Percentiles rank a stretch among this genome's conserved stretches.
phyloP scores from a whole-genome alignment of 192 early-diverging fungal genomes.

The Powellomyces hirtus region DNA sequence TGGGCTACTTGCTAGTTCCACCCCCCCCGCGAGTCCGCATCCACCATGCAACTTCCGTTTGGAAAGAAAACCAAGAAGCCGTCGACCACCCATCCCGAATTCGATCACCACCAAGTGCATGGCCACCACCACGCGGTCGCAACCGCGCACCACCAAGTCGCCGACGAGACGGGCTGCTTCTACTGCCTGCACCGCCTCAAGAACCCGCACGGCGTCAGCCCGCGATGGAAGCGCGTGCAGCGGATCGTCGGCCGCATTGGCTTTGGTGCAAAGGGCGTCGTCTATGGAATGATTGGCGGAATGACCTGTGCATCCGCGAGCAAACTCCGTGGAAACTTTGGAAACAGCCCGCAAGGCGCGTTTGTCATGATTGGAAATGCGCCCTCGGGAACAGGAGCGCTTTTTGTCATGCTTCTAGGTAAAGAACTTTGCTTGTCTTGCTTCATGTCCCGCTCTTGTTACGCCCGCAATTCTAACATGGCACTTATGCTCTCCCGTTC shows the following conservation, averaged over 20 bases:
- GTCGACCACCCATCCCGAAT: too few relatives aligned
- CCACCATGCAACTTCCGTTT: too few relatives aligned
- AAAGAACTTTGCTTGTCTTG: neutral
- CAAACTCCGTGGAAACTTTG: conserved; percentile 24
- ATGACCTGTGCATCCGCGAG: conserved; percentile 39
- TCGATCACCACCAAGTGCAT: neutral
- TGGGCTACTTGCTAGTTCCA: too few relatives aligned
- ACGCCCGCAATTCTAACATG: neutral
- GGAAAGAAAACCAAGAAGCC: too few relatives aligned
- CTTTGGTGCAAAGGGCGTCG: conserved; percentile 51
- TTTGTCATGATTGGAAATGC: conserved; percentile 43
- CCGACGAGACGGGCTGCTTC: neutral
- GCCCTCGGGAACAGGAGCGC: conserved; percentile 31
- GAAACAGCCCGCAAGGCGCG: conserved; percentile 36
- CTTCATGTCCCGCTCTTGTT: too few relatives aligned
- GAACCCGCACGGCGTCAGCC: conserved; percentile 7
- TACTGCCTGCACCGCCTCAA: conserved; percentile 7
- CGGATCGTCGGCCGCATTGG: conserved; percentile 42
- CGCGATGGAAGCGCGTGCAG: conserved; percentile 1
- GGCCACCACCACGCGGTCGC: neutral
- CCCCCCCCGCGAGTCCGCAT: too few relatives aligned
- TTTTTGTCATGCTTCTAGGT: conserved; percentile 35
- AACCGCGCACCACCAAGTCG: neutral
- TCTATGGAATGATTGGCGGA: conserved; percentile 49
- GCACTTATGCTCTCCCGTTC: neutral